Percentiles rank a stretch among this genome's conserved stretches.
phyloP scores from a whole-genome alignment of 805 yeast species.

The Hanseniaspora lachancei region DNA sequence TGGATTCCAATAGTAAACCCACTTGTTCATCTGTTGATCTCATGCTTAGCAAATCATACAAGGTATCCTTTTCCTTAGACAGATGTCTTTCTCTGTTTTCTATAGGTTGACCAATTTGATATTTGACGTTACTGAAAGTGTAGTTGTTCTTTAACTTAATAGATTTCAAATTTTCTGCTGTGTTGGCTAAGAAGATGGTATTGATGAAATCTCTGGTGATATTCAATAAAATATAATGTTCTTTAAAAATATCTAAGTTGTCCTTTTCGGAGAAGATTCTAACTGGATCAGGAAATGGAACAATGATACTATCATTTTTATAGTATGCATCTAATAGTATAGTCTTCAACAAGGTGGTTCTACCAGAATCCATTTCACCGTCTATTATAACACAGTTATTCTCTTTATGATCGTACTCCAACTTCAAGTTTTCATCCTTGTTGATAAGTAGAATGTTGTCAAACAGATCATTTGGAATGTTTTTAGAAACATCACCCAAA shows the following conservation, averaged over 20 bases:
- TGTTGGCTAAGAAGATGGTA: conserved; percentile 38
- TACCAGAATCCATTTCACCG: conserved; percentile 71
- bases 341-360: conserved; percentile 43
- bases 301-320: conserved; percentile 37
- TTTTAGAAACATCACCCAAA: not conserved
- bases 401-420: not conserved
- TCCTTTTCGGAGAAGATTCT: conserved; percentile 56
- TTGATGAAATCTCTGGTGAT: conserved; percentile 33
- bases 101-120: conserved; percentile 28
- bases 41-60: conserved; percentile 34
- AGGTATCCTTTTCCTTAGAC: conserved; percentile 22
- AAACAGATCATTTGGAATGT: not conserved
- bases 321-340: conserved; percentile 37
- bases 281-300: conserved; percentile 54
- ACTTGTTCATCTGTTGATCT: conserved; percentile 9
- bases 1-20: not conserved
- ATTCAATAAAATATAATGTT: conserved; percentile 52
- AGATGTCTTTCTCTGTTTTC: conserved; percentile 21
- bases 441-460: conserved; percentile 1
- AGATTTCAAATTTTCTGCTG: conserved; percentile 24
- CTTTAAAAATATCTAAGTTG: conserved; percentile 25
- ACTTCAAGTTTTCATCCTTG: not conserved
- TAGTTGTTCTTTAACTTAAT: not conserved
- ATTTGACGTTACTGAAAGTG: conserved; percentile 13
- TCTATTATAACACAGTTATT: conserved; percentile 16